Conservation (phyloP, 192 early-diverging fungal genomes). For the Gamsiella multidivaricata region DNA sequence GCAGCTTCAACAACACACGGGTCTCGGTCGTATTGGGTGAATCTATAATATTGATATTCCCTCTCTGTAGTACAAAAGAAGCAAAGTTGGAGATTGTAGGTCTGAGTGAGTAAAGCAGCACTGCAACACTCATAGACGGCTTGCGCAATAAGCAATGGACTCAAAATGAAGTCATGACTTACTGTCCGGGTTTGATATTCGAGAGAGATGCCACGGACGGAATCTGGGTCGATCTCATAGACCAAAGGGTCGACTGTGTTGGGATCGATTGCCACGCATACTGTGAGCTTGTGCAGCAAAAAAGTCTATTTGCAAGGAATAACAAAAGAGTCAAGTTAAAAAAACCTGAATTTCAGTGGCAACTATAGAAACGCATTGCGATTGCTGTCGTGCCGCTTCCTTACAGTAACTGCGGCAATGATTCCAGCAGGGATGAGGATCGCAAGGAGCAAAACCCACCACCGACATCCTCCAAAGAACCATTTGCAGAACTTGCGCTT, state of each 20-base stretch:
- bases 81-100: no score
- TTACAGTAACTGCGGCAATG: slow-evolving; percentile 18
- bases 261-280: slow-evolving; percentile 27
- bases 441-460: slow-evolving; percentile 37
- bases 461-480: slow-evolving; percentile 46
- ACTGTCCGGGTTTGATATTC: slow-evolving; percentile 43
- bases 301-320: slow-evolving; percentile 11
- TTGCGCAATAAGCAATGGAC: no score
- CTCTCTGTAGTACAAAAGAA: slow-evolving; percentile 7
- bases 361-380: no score
- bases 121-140: no score
- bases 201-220: slow-evolving; percentile 12
- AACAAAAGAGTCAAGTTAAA: background rate
- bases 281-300: slow-evolving; percentile 10
- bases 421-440: slow-evolving; percentile 17
- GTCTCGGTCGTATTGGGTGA: slow-evolving; percentile 23
- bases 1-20: slow-evolving; percentile 24
- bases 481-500: slow-evolving; percentile 38
- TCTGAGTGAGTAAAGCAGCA: background rate
- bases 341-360: no score
- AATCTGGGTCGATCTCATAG: slow-evolving; percentile 26
- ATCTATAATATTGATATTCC: slow-evolving; percentile 32
- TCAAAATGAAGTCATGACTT: background rate
- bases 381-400: background rate
- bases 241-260: slow-evolving; percentile 14